A percentile compares a stretch with the other conserved stretches of the same genome.
Conservation (phyloP, 169 alveolate genomes). For the Cyclospora cayetanensis region DNA sequence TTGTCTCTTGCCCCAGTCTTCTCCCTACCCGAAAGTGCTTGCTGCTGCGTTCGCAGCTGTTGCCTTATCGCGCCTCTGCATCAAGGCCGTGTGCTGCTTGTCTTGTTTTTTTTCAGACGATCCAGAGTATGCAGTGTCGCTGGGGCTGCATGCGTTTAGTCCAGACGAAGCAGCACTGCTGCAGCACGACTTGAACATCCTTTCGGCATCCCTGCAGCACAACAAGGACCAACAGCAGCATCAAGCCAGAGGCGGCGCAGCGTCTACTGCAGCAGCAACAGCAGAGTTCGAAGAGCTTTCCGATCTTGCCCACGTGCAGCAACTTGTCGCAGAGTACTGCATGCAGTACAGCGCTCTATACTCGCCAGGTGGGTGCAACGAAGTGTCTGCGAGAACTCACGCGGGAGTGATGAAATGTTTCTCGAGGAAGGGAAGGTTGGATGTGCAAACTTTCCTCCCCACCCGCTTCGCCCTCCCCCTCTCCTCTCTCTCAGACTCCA, state of each 20-base stretch:
- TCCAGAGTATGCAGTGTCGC: background rate
- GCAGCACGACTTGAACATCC: conserved; percentile 24
- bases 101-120: background rate
- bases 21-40: too few relatives aligned
- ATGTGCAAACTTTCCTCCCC: too few relatives aligned
- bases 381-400: too few relatives aligned
- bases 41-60: too few relatives aligned
- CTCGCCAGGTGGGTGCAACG: conserved; percentile 63
- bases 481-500: too few relatives aligned
- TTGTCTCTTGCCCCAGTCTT: too few relatives aligned
- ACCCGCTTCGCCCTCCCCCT: too few relatives aligned
- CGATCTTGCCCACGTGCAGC: background rate
- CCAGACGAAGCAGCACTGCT: conserved; percentile 15
- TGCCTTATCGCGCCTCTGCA: too few relatives aligned
- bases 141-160: background rate
- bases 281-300: background rate
- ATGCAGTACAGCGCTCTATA: background rate
- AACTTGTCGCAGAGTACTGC: background rate
- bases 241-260: background rate
- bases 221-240: background rate
- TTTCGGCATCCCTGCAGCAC: background rate
- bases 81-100: too few relatives aligned
- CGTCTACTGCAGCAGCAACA: background rate
- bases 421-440: too few relatives aligned
- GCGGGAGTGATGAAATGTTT: too few relatives aligned